Evolutionary conservation across 1,284 basidiomycete genomes (phyloP), one percentile per base, ranked within the genome.

Genomic region (Sporisorium scitamineum): DNA sequence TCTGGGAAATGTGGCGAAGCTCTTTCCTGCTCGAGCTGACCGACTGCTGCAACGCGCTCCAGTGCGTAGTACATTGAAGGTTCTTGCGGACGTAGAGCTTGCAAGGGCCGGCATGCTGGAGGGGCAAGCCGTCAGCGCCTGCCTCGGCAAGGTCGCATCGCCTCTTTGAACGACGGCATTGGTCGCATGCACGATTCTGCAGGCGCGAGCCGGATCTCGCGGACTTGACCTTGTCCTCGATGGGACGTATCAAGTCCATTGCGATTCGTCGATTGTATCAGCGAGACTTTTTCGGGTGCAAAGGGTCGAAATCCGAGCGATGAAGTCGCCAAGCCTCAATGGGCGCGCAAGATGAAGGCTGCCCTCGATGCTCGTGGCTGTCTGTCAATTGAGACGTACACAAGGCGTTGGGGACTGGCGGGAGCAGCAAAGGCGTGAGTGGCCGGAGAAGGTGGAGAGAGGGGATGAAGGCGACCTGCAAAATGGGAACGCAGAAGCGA

Each of bases 111-210:
- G 24, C 54, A 34, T 70, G 58, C 47, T 74, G 71, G 7, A 74
- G 34, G 0, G 71, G 71, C 51, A 69, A 42, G 6, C 71, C 71
- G n/a, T 74, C 71, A 16, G 56, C 53, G 7, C 71, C 67, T 26
- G 66, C 71, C 48, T 66, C 66, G 18, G 71, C 71, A 31, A 74
- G 66, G 45, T 74, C 71, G 20, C 71, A 74, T 50, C 71, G 54
- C 52, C 71, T 61, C 50, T 74, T 74, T 32, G 71, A 69, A 14
- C 71, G 66, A 50, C 71, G 71, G 31, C 71, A 74, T 51, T 74
- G 71, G 29, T 74, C 71, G 59, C 71, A 74, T 2, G 71, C 71
- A 44, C 71, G 71, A 27, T 74, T 74, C 55, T 74, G 71, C n/a
- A 74, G 66, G 37, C 71, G 71, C 24, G 71, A 74, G 6, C 71